Percentiles rank a stretch among this genome's conserved stretches.
These are phyloP conservation scores for Linanthus parryae DNA, from an alignment of 148 eudicot genomes.

Conservation along the genomic window DNA sequence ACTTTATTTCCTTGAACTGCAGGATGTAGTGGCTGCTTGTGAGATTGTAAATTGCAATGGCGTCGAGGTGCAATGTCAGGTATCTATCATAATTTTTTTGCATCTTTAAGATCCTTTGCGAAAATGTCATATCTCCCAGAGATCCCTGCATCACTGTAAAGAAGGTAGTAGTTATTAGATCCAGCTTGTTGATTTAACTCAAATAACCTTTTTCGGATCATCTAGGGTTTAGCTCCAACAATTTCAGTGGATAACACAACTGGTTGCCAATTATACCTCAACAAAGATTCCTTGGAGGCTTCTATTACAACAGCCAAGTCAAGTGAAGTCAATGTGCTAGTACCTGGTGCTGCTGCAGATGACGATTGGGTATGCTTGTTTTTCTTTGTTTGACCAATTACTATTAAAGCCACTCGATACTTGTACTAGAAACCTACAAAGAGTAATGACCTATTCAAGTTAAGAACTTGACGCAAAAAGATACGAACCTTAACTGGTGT, in stretches of 20 bases:
- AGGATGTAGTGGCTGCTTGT: slow-evolving; percentile 99
- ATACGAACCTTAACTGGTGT: no score
- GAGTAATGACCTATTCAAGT: no score
- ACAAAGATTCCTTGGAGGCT: slow-evolving; percentile 76
- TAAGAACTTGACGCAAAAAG: no score
- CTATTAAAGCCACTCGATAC: not conserved
- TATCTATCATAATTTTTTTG: slow-evolving; percentile 17
- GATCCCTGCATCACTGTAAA: no score
- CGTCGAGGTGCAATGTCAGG: slow-evolving; percentile 96
- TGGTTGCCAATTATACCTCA: slow-evolving; percentile 90
- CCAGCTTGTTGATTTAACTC: not conserved
- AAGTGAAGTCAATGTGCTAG: slow-evolving; percentile 84
- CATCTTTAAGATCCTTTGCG: no score
- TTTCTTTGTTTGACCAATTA: not conserved
- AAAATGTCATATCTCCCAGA: no score
- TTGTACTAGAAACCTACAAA: not conserved
- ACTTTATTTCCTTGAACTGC: slow-evolving; percentile 14
- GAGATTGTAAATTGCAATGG: slow-evolving; percentile 92
- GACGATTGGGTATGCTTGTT: slow-evolving; percentile 79
- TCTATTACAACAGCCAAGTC: slow-evolving; percentile 96
- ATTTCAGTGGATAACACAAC: slow-evolving; percentile 90
- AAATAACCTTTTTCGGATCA: slow-evolving; percentile 2
- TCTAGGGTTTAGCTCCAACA: slow-evolving; percentile 91
- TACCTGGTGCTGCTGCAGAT: slow-evolving; percentile 67
- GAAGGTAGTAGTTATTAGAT: no score